Base-by-base conservation (phyloP, 2,329 filamentous ascomycete species). In the Neofusicoccum ribis region DNA sequence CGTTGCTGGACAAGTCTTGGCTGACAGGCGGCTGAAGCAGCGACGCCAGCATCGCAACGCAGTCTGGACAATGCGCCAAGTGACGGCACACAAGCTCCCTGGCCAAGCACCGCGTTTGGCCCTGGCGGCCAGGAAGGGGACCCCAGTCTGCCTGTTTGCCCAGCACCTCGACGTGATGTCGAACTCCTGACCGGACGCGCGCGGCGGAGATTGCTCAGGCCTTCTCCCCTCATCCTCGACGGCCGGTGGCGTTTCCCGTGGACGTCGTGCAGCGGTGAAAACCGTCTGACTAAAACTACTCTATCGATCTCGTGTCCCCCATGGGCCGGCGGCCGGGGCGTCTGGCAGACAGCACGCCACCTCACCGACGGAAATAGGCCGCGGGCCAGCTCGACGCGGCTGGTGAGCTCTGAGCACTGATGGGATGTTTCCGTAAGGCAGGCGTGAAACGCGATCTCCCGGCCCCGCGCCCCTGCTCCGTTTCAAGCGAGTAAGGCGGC, bases 371-470 rank as follows among this genome's bases (percentile, higher is more conserved):
- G 27, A 31, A 31, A 31, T 31, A 31, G 27, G 27, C 27, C 27
- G 27, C 5, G 1, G n/a, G 5, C 41, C 41, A 44, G 14, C 14
- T 7, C 41, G 41, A n/a, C n/a, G 15, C 8, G 27, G 27, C 27
- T 31, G 27, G 27, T 7, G 14, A 49, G 11, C 15, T 36, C 49
- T 39, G 36, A 1, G 54, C 54, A 46, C 56, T 37, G 56, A 23
- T 37, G 17, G 15, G 5, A 5, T 51, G 44, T 51, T 62, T 43
- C 46, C 46, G 59, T 51, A 62, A 51, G 36, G 59, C 44, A 23
- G 37, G 34, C 34, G 17, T 62, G 59, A 62, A 62, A 62, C 59
- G 46, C 14, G 59, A 47, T 60, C 56, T 47, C 56, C 56, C 56
- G 56, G 41, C 56, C 56, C 56, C 56, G 56, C 31, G 31, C 43